Conservation (phyloP, 176 grass and related monocot genomes). For the Ensete ventricosum region DNA sequence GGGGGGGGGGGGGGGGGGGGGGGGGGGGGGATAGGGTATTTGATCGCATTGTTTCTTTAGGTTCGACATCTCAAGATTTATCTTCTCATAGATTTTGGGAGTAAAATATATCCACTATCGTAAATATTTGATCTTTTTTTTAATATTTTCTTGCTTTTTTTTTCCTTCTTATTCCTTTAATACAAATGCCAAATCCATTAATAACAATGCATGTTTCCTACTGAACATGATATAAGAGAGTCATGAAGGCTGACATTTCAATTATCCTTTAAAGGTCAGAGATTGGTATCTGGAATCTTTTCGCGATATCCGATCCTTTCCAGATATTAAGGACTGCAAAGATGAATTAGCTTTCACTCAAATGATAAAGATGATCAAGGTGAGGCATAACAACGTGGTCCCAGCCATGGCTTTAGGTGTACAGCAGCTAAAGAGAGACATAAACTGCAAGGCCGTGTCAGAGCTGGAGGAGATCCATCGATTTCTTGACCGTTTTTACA, state of each 20-base stretch:
- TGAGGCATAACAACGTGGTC: slow-evolving; percentile 86
- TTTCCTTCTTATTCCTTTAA: neutral
- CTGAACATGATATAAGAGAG: neutral
- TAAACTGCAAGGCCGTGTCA: slow-evolving; percentile 32
- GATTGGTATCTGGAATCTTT: slow-evolving; percentile 92
- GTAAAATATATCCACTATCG: neutral
- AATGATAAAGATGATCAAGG: slow-evolving; percentile 71
- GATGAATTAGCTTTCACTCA: slow-evolving; percentile 72
- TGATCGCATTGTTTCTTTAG: neutral
- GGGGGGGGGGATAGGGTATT: too few species aligned
- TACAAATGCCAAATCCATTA: neutral
- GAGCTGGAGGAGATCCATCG: slow-evolving; percentile 59
- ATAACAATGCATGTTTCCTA: too few species aligned
- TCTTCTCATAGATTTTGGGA: neutral
- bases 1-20: too few species aligned
- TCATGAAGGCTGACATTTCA: neutral
- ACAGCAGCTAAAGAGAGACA: slow-evolving; percentile 77
- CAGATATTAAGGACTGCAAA: slow-evolving; percentile 37
- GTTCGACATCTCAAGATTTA: neutral
- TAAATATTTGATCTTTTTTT: neutral
- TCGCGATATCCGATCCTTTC: slow-evolving; percentile 70
- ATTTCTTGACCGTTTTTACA: slow-evolving; percentile 91
- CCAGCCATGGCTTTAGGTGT: slow-evolving; percentile 82
- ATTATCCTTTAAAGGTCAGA: slow-evolving; percentile 45
- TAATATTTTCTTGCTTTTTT: neutral